Evolutionary conservation across 2,329 filamentous ascomycete genomes (phyloP).

Genomic region (Pseudogymnoascus sp.): DNA sequence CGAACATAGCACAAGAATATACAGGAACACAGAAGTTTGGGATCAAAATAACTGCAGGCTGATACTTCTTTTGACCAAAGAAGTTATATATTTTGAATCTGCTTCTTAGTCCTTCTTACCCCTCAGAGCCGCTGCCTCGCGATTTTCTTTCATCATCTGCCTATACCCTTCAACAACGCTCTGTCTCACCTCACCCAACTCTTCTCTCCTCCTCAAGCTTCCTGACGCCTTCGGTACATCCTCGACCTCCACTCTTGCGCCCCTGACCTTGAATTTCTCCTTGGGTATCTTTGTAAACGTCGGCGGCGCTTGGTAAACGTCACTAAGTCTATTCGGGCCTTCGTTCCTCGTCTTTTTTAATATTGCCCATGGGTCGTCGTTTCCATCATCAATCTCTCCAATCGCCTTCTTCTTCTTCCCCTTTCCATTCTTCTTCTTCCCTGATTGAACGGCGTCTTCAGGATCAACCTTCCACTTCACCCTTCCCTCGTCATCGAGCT

Average conservation of each 20-base stretch:
- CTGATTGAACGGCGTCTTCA: conserved; percentile 35
- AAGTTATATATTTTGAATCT: not conserved
- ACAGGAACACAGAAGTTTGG: not conserved
- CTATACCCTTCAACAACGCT: conserved; percentile 69
- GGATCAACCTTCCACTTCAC: conserved; percentile 50
- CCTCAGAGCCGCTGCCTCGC: conserved; percentile 8
- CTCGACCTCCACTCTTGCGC: conserved; percentile 57
- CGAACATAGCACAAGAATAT: not conserved
- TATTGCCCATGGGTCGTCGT: conserved; percentile 28
- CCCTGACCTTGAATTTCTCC: conserved; percentile 40
- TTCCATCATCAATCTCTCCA: conserved; percentile 33
- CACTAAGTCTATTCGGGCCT: conserved; percentile 30
- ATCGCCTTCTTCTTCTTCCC: conserved; percentile 32
- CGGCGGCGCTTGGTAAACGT: conserved; percentile 29
- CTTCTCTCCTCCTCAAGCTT: conserved; percentile 64
- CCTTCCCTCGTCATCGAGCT: conserved; percentile 22
- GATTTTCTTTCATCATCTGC: conserved; percentile 54
- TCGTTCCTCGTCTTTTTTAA: conserved; percentile 25
- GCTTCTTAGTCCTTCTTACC: not conserved
- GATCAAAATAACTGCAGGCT: not conserved
- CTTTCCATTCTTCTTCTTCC: conserved; percentile 26
- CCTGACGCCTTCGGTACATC: conserved; percentile 63
- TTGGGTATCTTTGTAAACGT: conserved; percentile 26
- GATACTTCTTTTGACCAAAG: not conserved
- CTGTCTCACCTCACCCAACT: conserved; percentile 60